Evolutionary conservation across 495 filamentous ascomycete species (phyloP).

Genomic region (Aspergillus haitiensis): DNA sequence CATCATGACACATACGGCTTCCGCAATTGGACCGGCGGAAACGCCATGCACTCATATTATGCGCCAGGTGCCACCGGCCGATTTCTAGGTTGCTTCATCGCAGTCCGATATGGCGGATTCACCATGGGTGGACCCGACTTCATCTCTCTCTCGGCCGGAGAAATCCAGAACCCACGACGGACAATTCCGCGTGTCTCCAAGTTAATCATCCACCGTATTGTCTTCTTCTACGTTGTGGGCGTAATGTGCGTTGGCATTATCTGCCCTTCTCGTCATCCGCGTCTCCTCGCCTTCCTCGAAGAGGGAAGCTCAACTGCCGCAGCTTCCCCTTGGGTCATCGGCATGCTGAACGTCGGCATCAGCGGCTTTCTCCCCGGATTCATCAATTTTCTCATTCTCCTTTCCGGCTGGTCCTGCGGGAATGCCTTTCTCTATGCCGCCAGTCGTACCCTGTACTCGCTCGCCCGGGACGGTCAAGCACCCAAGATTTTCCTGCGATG

Average conservation of each 20-base stretch:
- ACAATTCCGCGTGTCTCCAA: slow-evolving; percentile 56
- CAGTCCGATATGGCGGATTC: slow-evolving; percentile 52
- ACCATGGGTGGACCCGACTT: slow-evolving; percentile 62
- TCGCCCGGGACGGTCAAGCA: neutral
- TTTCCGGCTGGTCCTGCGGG: neutral
- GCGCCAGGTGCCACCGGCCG: slow-evolving; percentile 62
- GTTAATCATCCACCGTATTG: slow-evolving; percentile 65
- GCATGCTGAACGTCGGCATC: neutral
- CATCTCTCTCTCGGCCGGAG: slow-evolving; percentile 69
- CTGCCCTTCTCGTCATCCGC: neutral
- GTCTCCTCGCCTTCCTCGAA: neutral
- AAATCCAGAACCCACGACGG: slow-evolving; percentile 62
- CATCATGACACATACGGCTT: slow-evolving; percentile 71
- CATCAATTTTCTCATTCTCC: neutral
- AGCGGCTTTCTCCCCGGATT: neutral
- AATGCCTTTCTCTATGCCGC: neutral
- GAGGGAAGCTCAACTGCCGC: neutral
- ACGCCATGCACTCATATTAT: slow-evolving; percentile 52
- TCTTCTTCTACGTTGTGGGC: slow-evolving; percentile 66
- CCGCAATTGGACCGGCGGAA: slow-evolving; percentile 51
- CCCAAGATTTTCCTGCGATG: neutral
- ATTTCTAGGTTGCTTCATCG: slow-evolving; percentile 70
- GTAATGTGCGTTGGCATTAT: slow-evolving; percentile 62
- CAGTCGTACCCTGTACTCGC: neutral
- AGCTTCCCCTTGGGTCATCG: neutral